A percentile compares a stretch with the other conserved stretches of the same genome.
These are phyloP conservation scores for Vaccinium myrtillus DNA, from an alignment of 148 eudicot genomes.

Conservation along the genomic window DNA sequence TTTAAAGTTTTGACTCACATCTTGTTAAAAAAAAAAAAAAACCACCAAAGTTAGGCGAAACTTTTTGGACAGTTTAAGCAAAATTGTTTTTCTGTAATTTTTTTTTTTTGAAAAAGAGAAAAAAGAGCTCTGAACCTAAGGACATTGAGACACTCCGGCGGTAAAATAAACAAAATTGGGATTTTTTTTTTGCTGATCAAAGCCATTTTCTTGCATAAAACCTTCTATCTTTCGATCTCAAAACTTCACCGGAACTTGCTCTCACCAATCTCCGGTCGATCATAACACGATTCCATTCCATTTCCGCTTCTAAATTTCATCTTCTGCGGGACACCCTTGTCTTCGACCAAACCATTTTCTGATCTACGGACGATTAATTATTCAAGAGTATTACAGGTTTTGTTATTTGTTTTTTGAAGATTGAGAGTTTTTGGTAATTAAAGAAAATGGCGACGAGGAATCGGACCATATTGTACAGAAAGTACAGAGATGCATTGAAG, in stretches of 20 bases:
- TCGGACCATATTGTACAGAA: conserved; percentile 54
- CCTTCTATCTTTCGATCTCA: not conserved
- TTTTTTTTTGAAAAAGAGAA: too few relatives aligned
- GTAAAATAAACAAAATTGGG: too few relatives aligned
- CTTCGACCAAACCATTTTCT: not conserved
- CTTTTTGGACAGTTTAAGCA: too few relatives aligned
- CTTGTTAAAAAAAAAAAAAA: too few relatives aligned
- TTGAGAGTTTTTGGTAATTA: not conserved
- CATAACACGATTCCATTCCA: not conserved
- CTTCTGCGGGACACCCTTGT: not conserved
- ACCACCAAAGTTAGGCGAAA: too few relatives aligned
- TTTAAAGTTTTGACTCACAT: too few relatives aligned
- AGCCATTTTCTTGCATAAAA: not conserved
- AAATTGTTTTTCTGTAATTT: too few relatives aligned
- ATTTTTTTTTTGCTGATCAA: too few relatives aligned
- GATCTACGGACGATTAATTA: conserved; percentile 9
- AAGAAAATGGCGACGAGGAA: conserved; percentile 70
- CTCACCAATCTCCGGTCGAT: not conserved
- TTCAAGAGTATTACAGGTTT: not conserved
- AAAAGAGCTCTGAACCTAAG: too few relatives aligned
- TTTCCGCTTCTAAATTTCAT: too few relatives aligned
- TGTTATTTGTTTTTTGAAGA: not conserved
- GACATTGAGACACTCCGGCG: too few relatives aligned
- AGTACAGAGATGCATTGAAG: conserved; percentile 71
- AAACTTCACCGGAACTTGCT: not conserved